These are phyloP conservation scores for Penicillium steckii DNA, from an alignment of 495 filamentous ascomycete genomes.

Conservation along the genomic window DNA sequence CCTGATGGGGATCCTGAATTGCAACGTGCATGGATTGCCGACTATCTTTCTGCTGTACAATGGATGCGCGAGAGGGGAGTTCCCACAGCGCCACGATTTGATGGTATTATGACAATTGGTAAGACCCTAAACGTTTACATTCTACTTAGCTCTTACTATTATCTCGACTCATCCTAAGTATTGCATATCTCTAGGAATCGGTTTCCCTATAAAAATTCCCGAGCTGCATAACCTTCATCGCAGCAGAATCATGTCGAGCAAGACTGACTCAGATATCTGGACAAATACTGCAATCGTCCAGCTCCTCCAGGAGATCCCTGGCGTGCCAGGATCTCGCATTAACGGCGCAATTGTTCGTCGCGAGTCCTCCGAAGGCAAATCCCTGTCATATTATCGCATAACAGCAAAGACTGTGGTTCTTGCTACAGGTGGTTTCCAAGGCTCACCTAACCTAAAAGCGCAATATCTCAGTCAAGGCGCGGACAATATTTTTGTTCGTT, in stretches of 20 bases:
- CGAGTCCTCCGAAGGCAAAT: neutral
- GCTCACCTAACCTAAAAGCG: constrained; percentile 15
- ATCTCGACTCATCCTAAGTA: neutral
- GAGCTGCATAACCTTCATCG: constrained; percentile 17
- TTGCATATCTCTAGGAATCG: constrained; percentile 16
- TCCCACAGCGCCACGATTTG: constrained; percentile 22
- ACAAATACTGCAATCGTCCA: constrained; percentile 20
- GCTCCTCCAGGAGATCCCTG: constrained; percentile 18
- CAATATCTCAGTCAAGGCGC: constrained; percentile 20
- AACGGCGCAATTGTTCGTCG: constrained; percentile 20
- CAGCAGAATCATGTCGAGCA: constrained; percentile 11
- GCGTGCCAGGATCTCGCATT: constrained; percentile 16
- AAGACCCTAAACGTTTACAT: neutral
- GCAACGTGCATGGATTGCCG: constrained; percentile 23
- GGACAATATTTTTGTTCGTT: constrained; percentile 29
- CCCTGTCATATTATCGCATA: constrained; percentile 11
- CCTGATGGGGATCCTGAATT: constrained; percentile 22
- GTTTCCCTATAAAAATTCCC: constrained; percentile 25
- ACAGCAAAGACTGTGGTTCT: constrained; percentile 22
- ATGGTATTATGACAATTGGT: constrained; percentile 33
- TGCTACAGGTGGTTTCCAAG: constrained; percentile 28
- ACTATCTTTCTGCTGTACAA: constrained; percentile 27
- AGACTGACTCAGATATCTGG: constrained; percentile 12
- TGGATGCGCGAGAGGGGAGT: constrained; percentile 29
- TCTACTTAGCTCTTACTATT: neutral